A percentile compares a stretch with the other conserved stretches of the same genome.
phyloP scores from a whole-genome alignment of 179 eudicot genomes.

The Amaranthus tricolor region DNA sequence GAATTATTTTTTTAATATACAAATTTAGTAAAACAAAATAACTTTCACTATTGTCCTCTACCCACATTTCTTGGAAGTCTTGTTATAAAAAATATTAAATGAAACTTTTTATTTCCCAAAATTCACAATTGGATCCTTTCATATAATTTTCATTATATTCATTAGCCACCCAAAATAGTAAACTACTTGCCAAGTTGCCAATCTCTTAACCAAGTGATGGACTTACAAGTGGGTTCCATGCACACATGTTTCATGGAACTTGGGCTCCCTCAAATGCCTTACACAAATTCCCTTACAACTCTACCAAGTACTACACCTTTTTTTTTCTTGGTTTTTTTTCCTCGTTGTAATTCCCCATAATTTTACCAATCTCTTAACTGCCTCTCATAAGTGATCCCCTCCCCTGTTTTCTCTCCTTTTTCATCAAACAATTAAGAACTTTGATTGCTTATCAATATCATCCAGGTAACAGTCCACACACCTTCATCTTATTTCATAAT shows the following conservation, averaged over 20 bases:
- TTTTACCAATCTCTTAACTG: neutral
- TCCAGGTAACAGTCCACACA: neutral
- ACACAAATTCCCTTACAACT: neutral
- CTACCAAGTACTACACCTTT: neutral
- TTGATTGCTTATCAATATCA: neutral
- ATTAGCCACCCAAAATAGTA: neutral
- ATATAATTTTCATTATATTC: neutral
- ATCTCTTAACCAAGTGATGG: neutral
- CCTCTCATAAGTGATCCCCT: conserved; percentile 10
- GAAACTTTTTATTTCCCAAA: too few relatives aligned
- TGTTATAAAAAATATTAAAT: too few relatives aligned
- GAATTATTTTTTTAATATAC: too few relatives aligned
- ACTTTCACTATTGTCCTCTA: too few relatives aligned
- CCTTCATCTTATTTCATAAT: neutral
- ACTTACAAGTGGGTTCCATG: conserved; percentile 9
- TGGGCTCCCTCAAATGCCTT: conserved; percentile 6
- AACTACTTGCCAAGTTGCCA: neutral
- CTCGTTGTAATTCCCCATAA: neutral
- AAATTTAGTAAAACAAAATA: too few relatives aligned
- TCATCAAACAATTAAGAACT: neutral
- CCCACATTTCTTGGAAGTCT: too few relatives aligned
- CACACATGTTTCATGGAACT: neutral
- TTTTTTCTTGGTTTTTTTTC: neutral
- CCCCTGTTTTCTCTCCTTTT: conserved; percentile 7
- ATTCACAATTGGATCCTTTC: too few relatives aligned